A percentile compares a stretch with the other conserved stretches of the same genome.
These are phyloP conservation scores for Euphorbia lathyris DNA, from an alignment of 345 rosid genomes.

Conservation along the genomic window DNA sequence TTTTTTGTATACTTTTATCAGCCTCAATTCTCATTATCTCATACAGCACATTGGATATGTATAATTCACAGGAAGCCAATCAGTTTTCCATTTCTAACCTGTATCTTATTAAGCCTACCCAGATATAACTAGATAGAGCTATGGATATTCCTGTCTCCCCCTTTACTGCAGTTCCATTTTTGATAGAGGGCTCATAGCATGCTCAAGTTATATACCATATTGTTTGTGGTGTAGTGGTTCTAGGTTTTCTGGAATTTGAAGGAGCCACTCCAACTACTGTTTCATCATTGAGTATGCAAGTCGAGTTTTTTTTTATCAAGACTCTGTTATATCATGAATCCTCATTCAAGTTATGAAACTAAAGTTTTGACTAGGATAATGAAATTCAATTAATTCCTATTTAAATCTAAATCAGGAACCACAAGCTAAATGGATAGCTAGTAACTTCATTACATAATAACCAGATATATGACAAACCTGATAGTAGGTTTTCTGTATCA, in stretches of 20 bases:
- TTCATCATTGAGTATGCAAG: background rate
- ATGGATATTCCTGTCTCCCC: too few relatives aligned
- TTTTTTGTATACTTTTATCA: background rate
- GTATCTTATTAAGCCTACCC: too few relatives aligned
- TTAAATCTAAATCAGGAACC: background rate
- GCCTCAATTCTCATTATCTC: background rate
- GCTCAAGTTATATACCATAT: background rate
- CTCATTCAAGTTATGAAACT: background rate
- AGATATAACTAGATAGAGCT: too few relatives aligned
- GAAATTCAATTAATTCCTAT: background rate
- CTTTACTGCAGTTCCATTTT: too few relatives aligned
- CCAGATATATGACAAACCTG: background rate
- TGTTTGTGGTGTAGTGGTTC: background rate
- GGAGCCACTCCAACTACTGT: background rate
- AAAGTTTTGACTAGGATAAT: background rate
- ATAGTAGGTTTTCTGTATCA: conserved; percentile 28
- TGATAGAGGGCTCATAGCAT: background rate
- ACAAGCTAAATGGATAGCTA: background rate
- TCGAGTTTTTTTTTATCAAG: background rate
- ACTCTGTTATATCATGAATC: background rate
- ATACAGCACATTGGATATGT: background rate
- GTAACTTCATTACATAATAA: conserved; percentile 8
- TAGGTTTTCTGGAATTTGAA: background rate
- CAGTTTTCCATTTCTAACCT: background rate
- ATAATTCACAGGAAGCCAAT: background rate